Evolutionary conservation across 257 asterid species (phyloP).

Genomic region (Solanum ossicruentum): DNA sequence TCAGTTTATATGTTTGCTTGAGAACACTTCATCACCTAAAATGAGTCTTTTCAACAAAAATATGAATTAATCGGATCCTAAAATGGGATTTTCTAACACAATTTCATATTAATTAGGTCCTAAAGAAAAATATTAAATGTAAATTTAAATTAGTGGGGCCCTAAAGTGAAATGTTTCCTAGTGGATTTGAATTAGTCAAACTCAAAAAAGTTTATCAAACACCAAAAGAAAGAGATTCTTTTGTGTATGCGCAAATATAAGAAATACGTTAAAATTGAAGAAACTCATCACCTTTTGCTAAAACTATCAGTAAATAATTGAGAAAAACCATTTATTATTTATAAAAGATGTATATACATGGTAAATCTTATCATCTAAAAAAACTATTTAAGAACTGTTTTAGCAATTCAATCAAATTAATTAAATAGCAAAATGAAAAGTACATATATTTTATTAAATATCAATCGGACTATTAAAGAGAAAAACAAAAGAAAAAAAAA

Average conservation of each 20-base stretch:
- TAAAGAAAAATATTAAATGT: neutral
- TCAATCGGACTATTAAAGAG: neutral
- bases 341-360: neutral
- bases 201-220: neutral
- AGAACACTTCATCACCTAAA: neutral
- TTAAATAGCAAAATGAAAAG: neutral
- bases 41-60: neutral
- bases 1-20: neutral
- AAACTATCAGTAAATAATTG: neutral
- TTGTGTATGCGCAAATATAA: neutral
- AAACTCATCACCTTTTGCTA: neutral
- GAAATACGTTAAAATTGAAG: neutral
- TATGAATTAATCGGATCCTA: neutral
- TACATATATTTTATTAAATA: neutral
- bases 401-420: neutral
- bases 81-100: neutral
- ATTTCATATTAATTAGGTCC: neutral
- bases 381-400: neutral
- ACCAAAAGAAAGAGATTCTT: neutral
- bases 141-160: neutral
- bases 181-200: neutral
- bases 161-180: neutral
- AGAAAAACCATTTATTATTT: neutral
- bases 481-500: neutral
- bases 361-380: neutral